phyloP scores from a whole-genome alignment of 768 basidiomycete genomes.

The Lactarius evosmus region DNA sequence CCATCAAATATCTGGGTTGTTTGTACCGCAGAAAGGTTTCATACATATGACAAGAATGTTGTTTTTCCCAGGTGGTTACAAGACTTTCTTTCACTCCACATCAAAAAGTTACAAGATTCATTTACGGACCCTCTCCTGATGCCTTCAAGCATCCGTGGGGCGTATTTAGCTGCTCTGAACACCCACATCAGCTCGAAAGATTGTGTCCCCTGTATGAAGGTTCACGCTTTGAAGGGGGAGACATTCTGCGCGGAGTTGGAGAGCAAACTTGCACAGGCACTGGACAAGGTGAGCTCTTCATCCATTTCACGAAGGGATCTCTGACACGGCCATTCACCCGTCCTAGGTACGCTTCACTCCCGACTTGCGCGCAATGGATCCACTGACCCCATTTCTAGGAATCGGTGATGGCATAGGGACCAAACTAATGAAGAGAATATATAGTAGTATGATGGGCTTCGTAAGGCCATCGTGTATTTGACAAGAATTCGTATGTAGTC shows the following conservation, averaged over 20 bases:
- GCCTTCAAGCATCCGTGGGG: neutral
- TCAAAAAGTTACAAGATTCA: neutral
- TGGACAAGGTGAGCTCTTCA: neutral
- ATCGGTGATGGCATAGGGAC: too few relatives aligned
- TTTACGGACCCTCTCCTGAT: neutral
- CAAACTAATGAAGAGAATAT: too few relatives aligned
- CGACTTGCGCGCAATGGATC: neutral
- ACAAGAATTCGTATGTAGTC: too few relatives aligned
- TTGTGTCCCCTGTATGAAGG: slow-evolving; percentile 1
- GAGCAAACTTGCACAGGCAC: neutral
- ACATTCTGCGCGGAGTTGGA: neutral
- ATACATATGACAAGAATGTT: too few relatives aligned
- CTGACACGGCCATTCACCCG: neutral
- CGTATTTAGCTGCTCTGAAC: slow-evolving; percentile 1
- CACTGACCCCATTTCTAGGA: neutral
- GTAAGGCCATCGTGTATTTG: too few relatives aligned
- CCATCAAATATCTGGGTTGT: neutral
- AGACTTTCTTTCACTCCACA: too few relatives aligned
- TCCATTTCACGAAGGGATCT: neutral
- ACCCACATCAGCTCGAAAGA: neutral
- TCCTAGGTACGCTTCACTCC: neutral
- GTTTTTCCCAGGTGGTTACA: slow-evolving; percentile 27
- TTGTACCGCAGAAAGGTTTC: too few relatives aligned
- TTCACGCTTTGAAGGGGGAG: neutral
- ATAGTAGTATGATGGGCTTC: too few relatives aligned